Base-by-base conservation (phyloP, 1,139 yeast genomes). In the Yamadazyma aaseri region DNA sequence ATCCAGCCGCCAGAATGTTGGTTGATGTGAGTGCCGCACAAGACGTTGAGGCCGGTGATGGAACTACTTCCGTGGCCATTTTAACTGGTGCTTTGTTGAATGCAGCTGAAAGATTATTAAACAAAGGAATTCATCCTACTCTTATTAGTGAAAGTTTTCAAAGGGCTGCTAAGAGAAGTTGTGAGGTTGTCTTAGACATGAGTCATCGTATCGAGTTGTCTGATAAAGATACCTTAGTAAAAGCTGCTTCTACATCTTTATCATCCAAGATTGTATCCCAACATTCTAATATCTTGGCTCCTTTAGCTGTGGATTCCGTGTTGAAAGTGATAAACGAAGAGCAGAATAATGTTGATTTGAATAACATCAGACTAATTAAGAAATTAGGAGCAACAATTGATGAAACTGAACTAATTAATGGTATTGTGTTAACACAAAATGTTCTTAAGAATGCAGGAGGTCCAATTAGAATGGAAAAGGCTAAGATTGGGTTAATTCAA, bases 41-140 rank as follows among this genome's bases (percentile, higher is more conserved):
- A 63, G 98, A 92, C 53, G 83, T 90, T 22, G 99, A 90, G 59
- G 97, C 98, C 15, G 99, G 99, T 38, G 99, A 92, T 58, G 99
- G 99, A 46, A 92, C 99, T 28, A 92, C 99, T 0, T 82, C 97
- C 1, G 98, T 92, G 24, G 98, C 95, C 22, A 92, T 92, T 41
- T 72, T 92, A 46, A 87, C 97, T 4, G 98, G 99, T 20, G 92
- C 97, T 6, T 67, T 92, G 35, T 71, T 92, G 36, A 95, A 92
- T 22, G 98, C 98, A 16, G 96, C 97, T 35, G 98, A 94, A 50
- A 80, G 84, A 56, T 71, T 92, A 42, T 73, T 92, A 49, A 80
- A 78, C 48, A 87, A 86, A 56, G 97, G 97, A 8, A 87, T 92
- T 47, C 98, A 92, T 60, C 99, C 99, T 35, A 86, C 96, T 9